Base-by-base conservation (phyloP, 1,284 basidiomycete species). In the Cutaneotrichosporon mucoides region DNA sequence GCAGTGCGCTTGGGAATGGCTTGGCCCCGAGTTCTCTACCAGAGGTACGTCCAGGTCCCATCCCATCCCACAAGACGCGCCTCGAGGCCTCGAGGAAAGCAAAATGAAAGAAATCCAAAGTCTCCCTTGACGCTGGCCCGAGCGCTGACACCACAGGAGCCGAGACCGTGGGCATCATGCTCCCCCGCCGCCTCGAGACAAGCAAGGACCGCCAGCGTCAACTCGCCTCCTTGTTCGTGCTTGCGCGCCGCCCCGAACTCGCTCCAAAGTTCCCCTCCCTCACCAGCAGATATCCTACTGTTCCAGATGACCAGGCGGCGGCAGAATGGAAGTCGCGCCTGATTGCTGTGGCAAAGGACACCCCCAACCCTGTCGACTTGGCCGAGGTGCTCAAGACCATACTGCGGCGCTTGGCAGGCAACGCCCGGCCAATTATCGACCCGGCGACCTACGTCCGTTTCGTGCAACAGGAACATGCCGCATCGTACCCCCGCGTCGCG, bases 381-480 rank as follows among this genome's bases (percentile, higher is more conserved):
- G 67, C 69, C 34, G 71, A 72, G 53, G 55, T 55, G 0, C 63
- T 74, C 53, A 71, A 71, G 61, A 66, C 58, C 38, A 56, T 67
- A 34, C 61, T 72, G 1, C 64, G 69, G 9, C 72, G 68, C 0
- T 52, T 69, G 11, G 48, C 55, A n/a, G 45, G 48, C 46, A 44
- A 13, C 24, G 37, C 48, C 4, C 53, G 56, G 13, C 57, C 55
- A 6, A 58, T 49, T 40, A 60, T 63, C 48, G 55, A 60, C 51
- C 59, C 56, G 4, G 53, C 57, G 15, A 47, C 53, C 41, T 76
- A 75, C 54, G 50, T 60, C 51, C 60, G 59, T 16, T 76, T 75
- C 48, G 69, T 71, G 9, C 62, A 67, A 50, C 65, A 64, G 53
- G 74, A 76, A 55, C 65, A 65, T 44, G 69, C 69, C 5, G 59